Evolutionary conservation across 2,329 filamentous ascomycete species (phyloP).

Genomic region (Hypocreales sp.): DNA sequence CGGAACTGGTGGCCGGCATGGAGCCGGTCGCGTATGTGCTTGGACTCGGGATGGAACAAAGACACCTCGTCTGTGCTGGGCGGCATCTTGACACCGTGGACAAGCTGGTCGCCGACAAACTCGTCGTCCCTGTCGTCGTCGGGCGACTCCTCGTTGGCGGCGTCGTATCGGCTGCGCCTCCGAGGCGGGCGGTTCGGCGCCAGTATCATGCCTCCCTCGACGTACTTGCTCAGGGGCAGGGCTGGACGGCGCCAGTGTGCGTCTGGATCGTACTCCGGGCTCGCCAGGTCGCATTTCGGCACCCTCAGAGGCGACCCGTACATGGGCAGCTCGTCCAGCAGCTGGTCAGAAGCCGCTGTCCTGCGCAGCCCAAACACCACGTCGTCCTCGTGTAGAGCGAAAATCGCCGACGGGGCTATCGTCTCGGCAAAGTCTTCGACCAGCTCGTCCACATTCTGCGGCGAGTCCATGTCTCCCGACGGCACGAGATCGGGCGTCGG

Average conservation of each 20-base stretch:
- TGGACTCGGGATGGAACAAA: slow-evolving; percentile 79
- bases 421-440: slow-evolving; percentile 27
- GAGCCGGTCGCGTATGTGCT: slow-evolving; percentile 74
- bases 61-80: slow-evolving; percentile 66
- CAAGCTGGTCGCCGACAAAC: slow-evolving; percentile 36
- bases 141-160: slow-evolving; percentile 54
- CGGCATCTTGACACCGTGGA: slow-evolving; percentile 33
- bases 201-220: slow-evolving; percentile 65
- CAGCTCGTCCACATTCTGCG: slow-evolving; percentile 24
- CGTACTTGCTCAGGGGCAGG: slow-evolving; percentile 73
- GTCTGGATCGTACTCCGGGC: slow-evolving; percentile 49
- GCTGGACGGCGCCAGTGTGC: slow-evolving; percentile 61
- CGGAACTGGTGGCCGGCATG: slow-evolving; percentile 87
- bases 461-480: slow-evolving; percentile 46
- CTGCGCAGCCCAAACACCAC: slow-evolving; percentile 64
- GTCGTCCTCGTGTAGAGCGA: slow-evolving; percentile 67
- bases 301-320: slow-evolving; percentile 51
- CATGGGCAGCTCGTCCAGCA: slow-evolving; percentile 68
- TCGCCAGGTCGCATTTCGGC: slow-evolving; percentile 39
- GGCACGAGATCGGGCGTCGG: slow-evolving; percentile 53
- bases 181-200: slow-evolving; percentile 46
- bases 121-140: slow-evolving; percentile 41
- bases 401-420: slow-evolving; percentile 61
- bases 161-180: slow-evolving; percentile 73
- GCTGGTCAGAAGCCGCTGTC: slow-evolving; percentile 58